phyloP scores from a whole-genome alignment of 305 asterid genomes.

The Lippia alba region DNA sequence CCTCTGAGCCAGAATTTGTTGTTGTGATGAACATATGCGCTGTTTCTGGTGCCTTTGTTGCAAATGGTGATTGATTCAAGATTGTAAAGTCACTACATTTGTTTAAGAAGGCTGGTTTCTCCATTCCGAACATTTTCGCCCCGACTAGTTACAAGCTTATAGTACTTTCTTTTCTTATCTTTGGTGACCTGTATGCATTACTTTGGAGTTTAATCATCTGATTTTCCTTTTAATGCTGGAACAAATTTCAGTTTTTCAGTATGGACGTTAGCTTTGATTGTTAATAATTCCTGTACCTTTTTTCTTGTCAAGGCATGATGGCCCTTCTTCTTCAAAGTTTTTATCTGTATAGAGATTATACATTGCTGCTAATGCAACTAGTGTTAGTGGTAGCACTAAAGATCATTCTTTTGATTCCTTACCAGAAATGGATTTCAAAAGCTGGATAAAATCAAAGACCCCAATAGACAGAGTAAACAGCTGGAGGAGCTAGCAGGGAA shows the following conservation, averaged over 20 bases:
- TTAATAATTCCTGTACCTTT: conserved; percentile 10
- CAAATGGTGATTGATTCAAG: not conserved
- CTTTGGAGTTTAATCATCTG: not conserved
- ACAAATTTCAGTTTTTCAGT: not conserved
- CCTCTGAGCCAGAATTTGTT: not conserved
- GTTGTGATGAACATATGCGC: conserved; percentile 6
- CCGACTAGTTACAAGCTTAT: not conserved
- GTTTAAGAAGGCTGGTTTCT: not conserved
- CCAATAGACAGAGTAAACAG: conserved; percentile 94
- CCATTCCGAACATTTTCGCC: not conserved
- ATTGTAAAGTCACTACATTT: not conserved
- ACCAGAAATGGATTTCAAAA: conserved; percentile 97
- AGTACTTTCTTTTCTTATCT: conserved; percentile 16
- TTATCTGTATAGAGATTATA: not conserved
- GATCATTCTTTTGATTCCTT: conserved; percentile 7
- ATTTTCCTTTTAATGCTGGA: not conserved
- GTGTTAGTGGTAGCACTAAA: not conserved
- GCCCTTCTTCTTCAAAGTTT: conserved; percentile 9
- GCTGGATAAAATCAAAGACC: conserved; percentile 94
- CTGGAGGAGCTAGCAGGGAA: conserved; percentile 95
- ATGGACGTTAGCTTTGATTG: conserved; percentile 14
- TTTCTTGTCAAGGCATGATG: not conserved
- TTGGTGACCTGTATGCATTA: conserved; percentile 12
- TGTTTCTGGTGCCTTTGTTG: conserved; percentile 8
- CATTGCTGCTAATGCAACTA: conserved; percentile 11